Evolutionary conservation across 2,329 filamentous ascomycete species (phyloP), one percentile per base, ranked within the genome.

Genomic region (Tympanopsis confertula): DNA sequence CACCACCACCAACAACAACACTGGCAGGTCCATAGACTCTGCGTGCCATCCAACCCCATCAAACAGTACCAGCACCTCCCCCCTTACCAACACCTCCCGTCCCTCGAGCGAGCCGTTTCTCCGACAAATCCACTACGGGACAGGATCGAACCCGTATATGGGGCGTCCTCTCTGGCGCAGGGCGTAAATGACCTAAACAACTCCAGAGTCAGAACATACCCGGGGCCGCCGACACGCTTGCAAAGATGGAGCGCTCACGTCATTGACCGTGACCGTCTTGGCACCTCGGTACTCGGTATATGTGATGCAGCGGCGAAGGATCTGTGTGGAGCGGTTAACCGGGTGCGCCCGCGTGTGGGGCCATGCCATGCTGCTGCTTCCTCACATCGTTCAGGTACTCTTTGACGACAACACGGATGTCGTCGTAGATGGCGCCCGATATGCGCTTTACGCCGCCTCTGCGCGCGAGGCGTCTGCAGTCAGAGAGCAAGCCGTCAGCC

Each of bases 391-490:
- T 45, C 0, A 88, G 56, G 1, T 66, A 61, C 0, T 47, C 42
- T 17, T 66, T 72, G 2, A 88, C 38, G 0, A 64, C 72, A 0
- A 3, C 14, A 0, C 84, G 63, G 0, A 68, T 54, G 0, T 83
- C 78, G 0, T 76, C 64, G 47, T 88, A 88, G 3, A 87, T 78
- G 0, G 35, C 45, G 0, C 52, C 69, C 0, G 77, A 79, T 5
- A 88, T 86, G 0, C 83, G 66, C 52, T 87, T 87, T 1, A 89
- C 78, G 0, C 84, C 84, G 1, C 83, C 84, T 5, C 84, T 75
- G 4, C 84, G 73, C 1, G 84, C 84, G 12, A 39, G 39, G 19
- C n/a, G 17, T 13, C 15, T 15, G 4, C n/a, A 20, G 17, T n/a
- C 13, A n/a, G 4, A 13, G n/a, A 28, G 26, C 14, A 32, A 46